A percentile compares a stretch with the other conserved stretches of the same genome.
Conservation (phyloP, 129 eudicot genomes). For the Tagetes erecta region DNA sequence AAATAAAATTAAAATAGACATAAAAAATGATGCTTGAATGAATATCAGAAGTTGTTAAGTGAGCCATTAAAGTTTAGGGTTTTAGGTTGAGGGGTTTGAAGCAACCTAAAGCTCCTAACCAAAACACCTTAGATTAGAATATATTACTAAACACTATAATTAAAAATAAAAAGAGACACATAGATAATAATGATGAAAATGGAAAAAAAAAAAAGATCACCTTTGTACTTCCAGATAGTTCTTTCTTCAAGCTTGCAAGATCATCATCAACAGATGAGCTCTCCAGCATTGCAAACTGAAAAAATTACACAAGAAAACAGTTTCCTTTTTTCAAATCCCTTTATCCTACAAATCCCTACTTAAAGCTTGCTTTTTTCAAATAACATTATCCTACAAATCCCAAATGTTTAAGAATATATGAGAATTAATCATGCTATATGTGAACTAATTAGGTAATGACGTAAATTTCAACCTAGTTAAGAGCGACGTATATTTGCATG, state of each 20-base stretch:
- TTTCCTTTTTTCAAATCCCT: neutral
- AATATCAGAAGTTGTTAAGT: neutral
- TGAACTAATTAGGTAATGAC: neutral
- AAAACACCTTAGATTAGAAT: neutral
- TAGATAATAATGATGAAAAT: neutral
- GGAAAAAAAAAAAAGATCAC: no score
- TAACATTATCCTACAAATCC: neutral
- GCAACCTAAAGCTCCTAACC: neutral
- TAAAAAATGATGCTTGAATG: no score
- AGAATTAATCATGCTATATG: neutral
- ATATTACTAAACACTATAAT: neutral
- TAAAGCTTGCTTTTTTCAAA: neutral
- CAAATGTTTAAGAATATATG: neutral
- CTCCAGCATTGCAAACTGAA: conserved; percentile 90
- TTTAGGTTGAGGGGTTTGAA: neutral
- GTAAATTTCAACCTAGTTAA: neutral
- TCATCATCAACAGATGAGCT: conserved; percentile 92
- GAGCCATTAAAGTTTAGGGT: neutral
- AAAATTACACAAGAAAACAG: conserved; percentile 22
- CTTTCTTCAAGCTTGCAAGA: conserved; percentile 81
- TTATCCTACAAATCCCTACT: neutral
- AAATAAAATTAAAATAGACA: no score
- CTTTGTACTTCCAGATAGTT: conserved; percentile 79
- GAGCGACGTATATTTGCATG: neutral
- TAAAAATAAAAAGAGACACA: neutral